A percentile compares a stretch with the other conserved stretches of the same genome.
phyloP scores from a whole-genome alignment of 2,329 filamentous ascomycete genomes.

The Colletotrichum noveboracense region DNA sequence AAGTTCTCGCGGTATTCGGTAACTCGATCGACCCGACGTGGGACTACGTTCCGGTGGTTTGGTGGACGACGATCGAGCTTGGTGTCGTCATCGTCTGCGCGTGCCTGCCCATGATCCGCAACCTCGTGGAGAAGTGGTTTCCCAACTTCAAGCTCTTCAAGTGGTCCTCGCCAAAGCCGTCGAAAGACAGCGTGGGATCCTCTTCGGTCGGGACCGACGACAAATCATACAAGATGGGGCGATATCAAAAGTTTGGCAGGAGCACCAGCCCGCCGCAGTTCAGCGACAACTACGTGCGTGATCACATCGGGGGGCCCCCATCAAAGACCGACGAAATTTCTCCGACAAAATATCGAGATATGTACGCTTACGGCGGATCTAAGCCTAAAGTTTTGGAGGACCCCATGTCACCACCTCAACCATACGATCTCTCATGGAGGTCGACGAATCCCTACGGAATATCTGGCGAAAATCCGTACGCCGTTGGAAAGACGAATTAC shows the following conservation, averaged over 20 bases:
- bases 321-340: not conserved
- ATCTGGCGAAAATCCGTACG: not conserved
- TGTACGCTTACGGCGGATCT: not conserved
- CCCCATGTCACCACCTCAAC: not conserved
- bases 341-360: not conserved
- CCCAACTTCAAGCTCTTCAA: not conserved
- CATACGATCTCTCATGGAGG: conserved; percentile 11
- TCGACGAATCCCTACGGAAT: conserved; percentile 10
- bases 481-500: conserved; percentile 10
- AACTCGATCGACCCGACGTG: conserved; percentile 22
- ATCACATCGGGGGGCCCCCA: not conserved
- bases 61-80: conserved; percentile 28
- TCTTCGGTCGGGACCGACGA: not conserved
- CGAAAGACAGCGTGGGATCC: not conserved
- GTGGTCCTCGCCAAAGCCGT: not conserved
- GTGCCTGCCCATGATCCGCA: conserved; percentile 26
- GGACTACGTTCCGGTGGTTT: conserved; percentile 25
- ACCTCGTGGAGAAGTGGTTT: conserved; percentile 13
- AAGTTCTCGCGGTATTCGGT: conserved; percentile 16
- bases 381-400: not conserved
- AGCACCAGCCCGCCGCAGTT: conserved; percentile 1
- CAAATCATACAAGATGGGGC: not conserved
- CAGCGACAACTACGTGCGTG: conserved; percentile 11
- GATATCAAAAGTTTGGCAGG: conserved; percentile 1
- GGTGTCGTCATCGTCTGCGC: conserved; percentile 29